Evolutionary conservation across 1,284 basidiomycete genomes (phyloP), one percentile per base, ranked within the genome.

Genomic region (Ustilago curta): DNA sequence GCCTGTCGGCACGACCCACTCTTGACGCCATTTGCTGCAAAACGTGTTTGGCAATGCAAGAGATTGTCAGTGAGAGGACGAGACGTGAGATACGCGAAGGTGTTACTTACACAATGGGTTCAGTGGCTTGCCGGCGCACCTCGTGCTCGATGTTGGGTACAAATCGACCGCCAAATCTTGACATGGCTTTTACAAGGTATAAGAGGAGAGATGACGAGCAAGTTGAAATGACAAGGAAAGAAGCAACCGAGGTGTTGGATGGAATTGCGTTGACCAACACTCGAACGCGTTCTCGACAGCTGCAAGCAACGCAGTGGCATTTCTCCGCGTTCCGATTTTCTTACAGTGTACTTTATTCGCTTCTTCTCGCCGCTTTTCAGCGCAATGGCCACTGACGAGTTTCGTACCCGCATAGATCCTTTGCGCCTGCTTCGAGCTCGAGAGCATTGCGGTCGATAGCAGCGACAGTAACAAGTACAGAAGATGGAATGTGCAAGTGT

Each of bases 61-160:
- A 19, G 16, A 25, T 12, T 4, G 40, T 51, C 49, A 59, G 32
- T 21, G 45, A n/a, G 12, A 44, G 29, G 2, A n/a, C 25, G 4
- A 12, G 21, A 35, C 23, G 27, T 18, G 8, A 31, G 50, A 27
- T 2, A 25, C 32, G 7, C 18, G n/a, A 23, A 35, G 14, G 37
- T 35, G 19, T 7, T 7, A 66, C 64, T 27, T 47, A 69, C 64
- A 50, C 60, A 9, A 76, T 58, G 14, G 70, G 69, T 52, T 76
- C 69, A 2, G 44, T 64, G 9, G 64, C 70, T 32, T 66, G 60
- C 19, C 61, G 42, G 39, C 72, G 65, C 48, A 74, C 71, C 43
- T 74, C 71, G 32, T 65, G 61, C 62, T 74, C 71, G 55, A 74
- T 51, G 40, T 76, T 76, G 37, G 73, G 73, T 12, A 68, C 58